Evolutionary conservation across 371 early-diverging fungal species (phyloP).

Genomic region (Chytridium lagenaria): DNA sequence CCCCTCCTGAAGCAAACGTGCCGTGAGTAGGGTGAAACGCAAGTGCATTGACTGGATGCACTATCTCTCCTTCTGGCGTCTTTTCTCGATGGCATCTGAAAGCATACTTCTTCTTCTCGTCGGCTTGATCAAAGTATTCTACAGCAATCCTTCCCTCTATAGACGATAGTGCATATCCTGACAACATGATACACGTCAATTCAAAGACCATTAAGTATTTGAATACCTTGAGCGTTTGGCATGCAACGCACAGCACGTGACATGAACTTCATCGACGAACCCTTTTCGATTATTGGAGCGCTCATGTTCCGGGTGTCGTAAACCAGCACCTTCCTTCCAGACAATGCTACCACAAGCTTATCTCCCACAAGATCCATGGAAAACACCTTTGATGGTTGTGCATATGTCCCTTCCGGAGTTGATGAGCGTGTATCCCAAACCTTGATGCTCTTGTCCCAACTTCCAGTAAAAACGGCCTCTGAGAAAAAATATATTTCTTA

Average conservation of each 20-base stretch:
- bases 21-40: slow-evolving; percentile 90
- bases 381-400: slow-evolving; percentile 76
- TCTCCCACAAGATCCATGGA: slow-evolving; percentile 76
- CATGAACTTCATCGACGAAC: slow-evolving; percentile 83
- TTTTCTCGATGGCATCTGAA: slow-evolving; percentile 94
- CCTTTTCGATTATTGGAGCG: slow-evolving; percentile 74
- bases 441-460: slow-evolving; percentile 88
- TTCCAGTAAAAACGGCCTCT: slow-evolving; percentile 59
- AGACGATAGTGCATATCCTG: slow-evolving; percentile 82
- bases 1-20: slow-evolving; percentile 95
- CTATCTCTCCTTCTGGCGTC: slow-evolving; percentile 75
- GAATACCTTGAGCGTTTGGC: slow-evolving; percentile 83
- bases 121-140: slow-evolving; percentile 78
- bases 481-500: background rate
- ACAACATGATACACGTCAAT: too few relatives aligned
- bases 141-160: slow-evolving; percentile 95
- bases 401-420: slow-evolving; percentile 28
- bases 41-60: slow-evolving; percentile 93
- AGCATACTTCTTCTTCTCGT: slow-evolving; percentile 77
- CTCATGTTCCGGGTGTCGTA: slow-evolving; percentile 85
- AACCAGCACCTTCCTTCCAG: slow-evolving; percentile 75
- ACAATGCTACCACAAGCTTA: slow-evolving; percentile 83
- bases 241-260: slow-evolving; percentile 78
- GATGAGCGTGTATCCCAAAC: slow-evolving; percentile 77
- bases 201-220: too few relatives aligned